Evolutionary conservation across 2,329 filamentous ascomycete genomes (phyloP).

Genomic region (Chrysoporthe austroafricana): DNA sequence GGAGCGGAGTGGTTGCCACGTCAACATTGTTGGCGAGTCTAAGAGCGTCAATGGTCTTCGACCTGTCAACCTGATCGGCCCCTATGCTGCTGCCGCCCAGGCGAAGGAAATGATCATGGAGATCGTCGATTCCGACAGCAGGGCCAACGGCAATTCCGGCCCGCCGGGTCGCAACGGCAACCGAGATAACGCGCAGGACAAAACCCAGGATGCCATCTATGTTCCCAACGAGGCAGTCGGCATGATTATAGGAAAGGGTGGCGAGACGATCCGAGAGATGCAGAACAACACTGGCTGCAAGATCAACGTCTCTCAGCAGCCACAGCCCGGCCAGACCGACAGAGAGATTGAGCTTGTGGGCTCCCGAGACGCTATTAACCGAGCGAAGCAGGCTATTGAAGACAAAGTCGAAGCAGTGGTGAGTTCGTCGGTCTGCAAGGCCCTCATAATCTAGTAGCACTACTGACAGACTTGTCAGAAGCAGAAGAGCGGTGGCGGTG

Average conservation of each 20-base stretch:
- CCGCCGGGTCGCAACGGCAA: constrained; percentile 44
- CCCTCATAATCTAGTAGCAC: not conserved
- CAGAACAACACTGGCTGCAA: constrained; percentile 87
- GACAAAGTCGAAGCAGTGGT: constrained; percentile 92
- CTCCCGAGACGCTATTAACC: constrained; percentile 73
- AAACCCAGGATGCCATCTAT: constrained; percentile 80
- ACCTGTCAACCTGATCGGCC: constrained; percentile 88
- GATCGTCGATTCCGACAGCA: constrained; percentile 89
- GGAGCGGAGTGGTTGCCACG: constrained; percentile 89
- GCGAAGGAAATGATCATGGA: constrained; percentile 91
- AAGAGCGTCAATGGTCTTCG: constrained; percentile 90
- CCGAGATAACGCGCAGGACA: constrained; percentile 57
- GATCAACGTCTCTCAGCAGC: constrained; percentile 88
- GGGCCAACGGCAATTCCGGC: constrained; percentile 41
- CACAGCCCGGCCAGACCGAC: constrained; percentile 75
- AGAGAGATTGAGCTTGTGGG: constrained; percentile 88
- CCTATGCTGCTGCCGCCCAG: constrained; percentile 70
- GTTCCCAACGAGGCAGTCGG: constrained; percentile 91
- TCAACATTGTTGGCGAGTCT: constrained; percentile 92
- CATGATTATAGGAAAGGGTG: constrained; percentile 95
- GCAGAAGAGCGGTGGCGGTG: constrained; percentile 57
- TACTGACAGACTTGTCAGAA: constrained; percentile 46
- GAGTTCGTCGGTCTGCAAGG: constrained; percentile 44
- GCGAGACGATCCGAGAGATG: constrained; percentile 94
- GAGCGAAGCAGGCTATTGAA: constrained; percentile 82